Evolutionary conservation across 179 eudicot species (phyloP).

Genomic region (Camellia oleifera): DNA sequence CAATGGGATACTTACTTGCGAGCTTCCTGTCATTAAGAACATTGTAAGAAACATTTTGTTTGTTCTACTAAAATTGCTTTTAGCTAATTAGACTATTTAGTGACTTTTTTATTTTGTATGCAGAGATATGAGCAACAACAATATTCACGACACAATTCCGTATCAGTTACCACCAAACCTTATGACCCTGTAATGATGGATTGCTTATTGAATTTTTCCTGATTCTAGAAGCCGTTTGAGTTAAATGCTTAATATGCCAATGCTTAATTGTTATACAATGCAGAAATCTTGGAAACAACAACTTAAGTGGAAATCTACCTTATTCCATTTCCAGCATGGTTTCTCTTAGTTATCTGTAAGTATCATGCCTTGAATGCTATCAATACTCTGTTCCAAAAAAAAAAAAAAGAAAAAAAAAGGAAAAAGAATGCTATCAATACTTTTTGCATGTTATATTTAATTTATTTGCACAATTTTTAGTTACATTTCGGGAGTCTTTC

Average conservation of each 20-base stretch:
- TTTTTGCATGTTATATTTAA: not conserved
- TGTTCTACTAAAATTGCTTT: not conserved
- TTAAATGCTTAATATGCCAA: conserved; percentile 14
- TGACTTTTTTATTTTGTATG: conserved; percentile 18
- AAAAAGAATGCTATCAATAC: not conserved
- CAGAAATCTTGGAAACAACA: conserved; percentile 90
- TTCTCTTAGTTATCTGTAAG: conserved; percentile 77
- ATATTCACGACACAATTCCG: conserved; percentile 74
- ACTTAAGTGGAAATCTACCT: conserved; percentile 74
- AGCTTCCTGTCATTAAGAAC: conserved; percentile 58
- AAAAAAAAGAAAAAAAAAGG: too few relatives aligned
- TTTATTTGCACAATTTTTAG: not conserved
- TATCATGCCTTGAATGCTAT: conserved; percentile 3
- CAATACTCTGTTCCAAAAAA: not conserved
- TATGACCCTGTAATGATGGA: conserved; percentile 60
- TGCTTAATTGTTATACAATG: conserved; percentile 18
- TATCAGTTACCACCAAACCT: conserved; percentile 87
- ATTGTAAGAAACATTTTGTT: conserved; percentile 46
- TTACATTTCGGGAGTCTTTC: conserved; percentile 6
- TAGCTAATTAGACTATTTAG: conserved; percentile 13
- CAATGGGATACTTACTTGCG: conserved; percentile 85
- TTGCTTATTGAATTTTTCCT: conserved; percentile 8
- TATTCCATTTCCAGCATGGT: conserved; percentile 68
- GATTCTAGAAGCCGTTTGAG: not conserved
- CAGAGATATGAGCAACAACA: conserved; percentile 94